Evolutionary conservation across 768 basidiomycete species (phyloP), one percentile per base, ranked within the genome.

Genomic region (Mycena epipterygia): DNA sequence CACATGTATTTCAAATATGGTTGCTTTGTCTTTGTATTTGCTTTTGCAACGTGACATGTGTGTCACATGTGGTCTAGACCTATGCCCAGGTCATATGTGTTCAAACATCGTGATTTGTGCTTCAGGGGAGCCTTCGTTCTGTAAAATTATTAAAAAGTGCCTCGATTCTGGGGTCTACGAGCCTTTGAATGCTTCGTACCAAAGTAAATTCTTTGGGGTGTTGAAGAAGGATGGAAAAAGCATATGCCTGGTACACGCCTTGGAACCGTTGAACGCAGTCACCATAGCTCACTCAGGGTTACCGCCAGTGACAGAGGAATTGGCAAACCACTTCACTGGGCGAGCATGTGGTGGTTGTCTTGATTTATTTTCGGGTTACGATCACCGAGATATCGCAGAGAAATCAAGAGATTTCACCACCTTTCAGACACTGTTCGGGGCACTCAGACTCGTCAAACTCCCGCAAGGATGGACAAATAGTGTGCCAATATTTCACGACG

Each of bases 391-490:
- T 0, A 73, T 83, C 0, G 71, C 75, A 6, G 74, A 72, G 2
- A 67, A 71, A 8, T 81, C 74, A 0, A 51, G 74, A 5, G 77
- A 81, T 41, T 67, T 80, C 13, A 83, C 80, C 2, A 79, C 76
- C 0, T 83, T 82, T 57, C 73, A 76, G 55, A 77, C 73, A 0
- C 78, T 76, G 0, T 62, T 77, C 21, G 76, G 79, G 0, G 63
- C 75, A 0, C 35, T 76, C 1, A 62, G 74, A 0, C 71, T 81
- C 0, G 74, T 72, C 0, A 71, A 74, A 2, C 56, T 82, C 0
- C 79, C 79, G 0, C 79, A 79, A 77, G 82, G 81, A 0, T 77
- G 76, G 67, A 80, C 81, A 0, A 82, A 83, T 25, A n/a, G n/a
- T n/a, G n/a, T n/a, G n/a, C n/a, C n/a, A n/a, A n/a, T n/a, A n/a